A percentile compares a stretch with the other conserved stretches of the same genome.
These are phyloP conservation scores for Agrostemma githago DNA, from an alignment of 148 eudicot genomes.

Conservation along the genomic window DNA sequence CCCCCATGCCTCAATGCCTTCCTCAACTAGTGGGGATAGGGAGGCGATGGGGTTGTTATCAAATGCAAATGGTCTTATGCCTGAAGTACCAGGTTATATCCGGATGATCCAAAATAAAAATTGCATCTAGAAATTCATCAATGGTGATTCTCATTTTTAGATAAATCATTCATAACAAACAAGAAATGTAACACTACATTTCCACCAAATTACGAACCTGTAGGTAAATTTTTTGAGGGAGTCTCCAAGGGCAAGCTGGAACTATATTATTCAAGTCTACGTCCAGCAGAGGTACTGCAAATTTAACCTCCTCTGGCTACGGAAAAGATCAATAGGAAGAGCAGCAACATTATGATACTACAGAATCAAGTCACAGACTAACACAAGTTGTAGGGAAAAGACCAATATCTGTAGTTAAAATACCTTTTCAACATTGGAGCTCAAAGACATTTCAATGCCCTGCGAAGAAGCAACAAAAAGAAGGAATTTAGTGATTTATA, in stretches of 20 bases:
- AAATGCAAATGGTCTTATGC: too few relatives aligned
- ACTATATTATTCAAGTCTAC: constrained; percentile 69
- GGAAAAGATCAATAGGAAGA: constrained; percentile 38
- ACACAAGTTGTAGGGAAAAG: background rate
- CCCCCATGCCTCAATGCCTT: too few relatives aligned
- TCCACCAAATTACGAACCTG: constrained; percentile 45
- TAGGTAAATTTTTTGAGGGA: constrained; percentile 70
- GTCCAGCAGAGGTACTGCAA: constrained; percentile 80
- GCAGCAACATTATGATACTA: constrained; percentile 28
- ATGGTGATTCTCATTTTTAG: background rate
- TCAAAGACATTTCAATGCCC: constrained; percentile 88
- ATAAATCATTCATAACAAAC: background rate
- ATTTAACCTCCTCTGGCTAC: constrained; percentile 94
- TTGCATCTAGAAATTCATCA: too few relatives aligned
- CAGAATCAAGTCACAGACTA: background rate
- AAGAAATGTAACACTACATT: background rate
- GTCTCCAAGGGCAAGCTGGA: constrained; percentile 67
- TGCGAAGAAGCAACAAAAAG: constrained; percentile 26
- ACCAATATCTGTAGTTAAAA: background rate
- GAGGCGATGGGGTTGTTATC: too few relatives aligned
- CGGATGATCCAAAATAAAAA: too few relatives aligned
- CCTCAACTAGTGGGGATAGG: too few relatives aligned
- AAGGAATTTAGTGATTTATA: background rate
- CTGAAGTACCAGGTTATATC: too few relatives aligned
- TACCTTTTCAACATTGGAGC: constrained; percentile 82